Evolutionary conservation across 495 filamentous ascomycete genomes (phyloP), one percentile per base, ranked within the genome.

Genomic region (Neurospora sp.): DNA sequence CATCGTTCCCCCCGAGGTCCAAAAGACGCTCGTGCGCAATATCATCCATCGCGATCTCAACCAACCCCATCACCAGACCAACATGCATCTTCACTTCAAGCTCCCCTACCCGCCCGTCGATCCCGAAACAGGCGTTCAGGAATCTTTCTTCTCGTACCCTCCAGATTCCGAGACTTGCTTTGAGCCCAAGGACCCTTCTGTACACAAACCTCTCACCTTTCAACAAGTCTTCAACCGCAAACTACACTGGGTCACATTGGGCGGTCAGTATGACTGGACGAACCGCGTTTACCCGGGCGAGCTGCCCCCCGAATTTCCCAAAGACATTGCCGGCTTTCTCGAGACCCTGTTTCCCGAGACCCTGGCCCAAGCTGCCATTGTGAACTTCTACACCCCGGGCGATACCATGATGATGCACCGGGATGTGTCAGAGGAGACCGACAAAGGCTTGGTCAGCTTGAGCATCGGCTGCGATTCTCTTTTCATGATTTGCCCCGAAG

Each of bases 231-330:
- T 97, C 3, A 85, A 90, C 41, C 91, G 90, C 74, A 94, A 92
- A 73, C 88, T 98, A 8, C 92, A 93, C 66, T 98, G 95, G 96
- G 87, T 97, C 16, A 97, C 95, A 7, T 86, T 98, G 12, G 96
- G 95, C 38, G 94, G 93, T 0, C 94, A 98, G 78, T 97, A 98
- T 82, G 91, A 98, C 81, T 97, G 95, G 95, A 94, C 93, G 3
- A 85, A 87, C 42, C 94, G 96, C 77, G 82, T 86, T 38, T 97
- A 98, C 79, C 93, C 94, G 0, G 77, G 80, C 3, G 86, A 85
- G 69, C 73, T 74, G 2, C 90, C 93, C n/a, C 92, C 92, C 1
- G 73, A 78, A 23, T 97, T 97, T 75, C 95, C 95, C 5, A 48
- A 74, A 4, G 94, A 97, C 78, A 86, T 96, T 73, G 88, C 87